Conservation (phyloP, 306 rosid genomes). For the Prunus davidiana region DNA sequence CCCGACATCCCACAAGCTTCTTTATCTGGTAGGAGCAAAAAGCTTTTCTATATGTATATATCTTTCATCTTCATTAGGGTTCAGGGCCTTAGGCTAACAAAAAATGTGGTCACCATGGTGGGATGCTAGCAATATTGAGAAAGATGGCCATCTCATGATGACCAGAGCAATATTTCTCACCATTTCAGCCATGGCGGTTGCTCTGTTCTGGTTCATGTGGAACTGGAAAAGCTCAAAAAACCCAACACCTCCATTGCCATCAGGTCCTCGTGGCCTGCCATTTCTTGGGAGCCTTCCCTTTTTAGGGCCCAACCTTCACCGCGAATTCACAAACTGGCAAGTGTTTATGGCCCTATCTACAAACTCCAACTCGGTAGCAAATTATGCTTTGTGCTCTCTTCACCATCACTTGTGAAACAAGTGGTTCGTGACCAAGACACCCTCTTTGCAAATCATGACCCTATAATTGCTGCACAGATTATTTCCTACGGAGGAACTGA, state of each 20-base stretch:
- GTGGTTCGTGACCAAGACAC: slow-evolving; percentile 33
- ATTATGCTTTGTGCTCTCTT: slow-evolving; percentile 14
- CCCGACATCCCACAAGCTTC: too few species aligned
- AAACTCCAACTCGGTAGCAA: slow-evolving; percentile 28
- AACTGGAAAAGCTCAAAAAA: neutral
- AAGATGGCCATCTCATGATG: too few species aligned
- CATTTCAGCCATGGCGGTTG: neutral
- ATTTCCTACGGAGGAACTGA: slow-evolving; percentile 12
- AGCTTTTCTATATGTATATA: too few species aligned
- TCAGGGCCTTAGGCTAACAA: too few species aligned
- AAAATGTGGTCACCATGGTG: too few species aligned
- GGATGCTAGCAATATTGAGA: too few species aligned
- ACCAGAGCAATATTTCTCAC: neutral
- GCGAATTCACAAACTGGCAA: slow-evolving; percentile 21
- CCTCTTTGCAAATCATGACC: slow-evolving; percentile 30
- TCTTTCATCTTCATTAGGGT: too few species aligned
- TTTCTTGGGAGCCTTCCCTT: slow-evolving; percentile 35
- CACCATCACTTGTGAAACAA: slow-evolving; percentile 20
- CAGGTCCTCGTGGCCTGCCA: slow-evolving; percentile 37
- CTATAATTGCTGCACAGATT: neutral
- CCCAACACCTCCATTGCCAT: slow-evolving; percentile 15
- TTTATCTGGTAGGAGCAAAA: too few species aligned
- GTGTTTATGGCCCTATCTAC: slow-evolving; percentile 31
- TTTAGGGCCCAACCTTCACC: slow-evolving; percentile 26
- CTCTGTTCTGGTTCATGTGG: neutral